A percentile compares a stretch with the other conserved stretches of the same genome.
phyloP scores from a whole-genome alignment of 2,329 filamentous ascomycete species.

The Cercospora sp. region DNA sequence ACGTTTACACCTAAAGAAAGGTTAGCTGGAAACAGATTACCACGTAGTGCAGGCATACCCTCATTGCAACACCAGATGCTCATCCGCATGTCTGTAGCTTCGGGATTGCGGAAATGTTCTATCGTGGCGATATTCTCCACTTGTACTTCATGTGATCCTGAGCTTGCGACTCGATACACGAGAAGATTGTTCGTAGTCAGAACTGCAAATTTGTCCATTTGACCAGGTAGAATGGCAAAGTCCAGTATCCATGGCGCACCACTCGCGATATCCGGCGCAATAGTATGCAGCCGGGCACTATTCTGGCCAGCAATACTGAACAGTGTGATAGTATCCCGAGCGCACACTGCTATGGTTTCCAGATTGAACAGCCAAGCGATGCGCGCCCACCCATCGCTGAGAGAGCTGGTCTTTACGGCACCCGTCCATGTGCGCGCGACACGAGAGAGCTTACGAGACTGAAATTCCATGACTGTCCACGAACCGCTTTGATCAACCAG shows the following conservation, averaged over 20 bases:
- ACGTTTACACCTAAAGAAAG: not conserved
- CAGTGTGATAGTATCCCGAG: conserved; percentile 45
- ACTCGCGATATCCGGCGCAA: conserved; percentile 33
- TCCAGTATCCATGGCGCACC: conserved; percentile 58
- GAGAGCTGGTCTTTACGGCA: conserved; percentile 33
- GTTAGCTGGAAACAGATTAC: conserved; percentile 2
- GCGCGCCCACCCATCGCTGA: conserved; percentile 53
- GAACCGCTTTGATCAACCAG: conserved; percentile 65
- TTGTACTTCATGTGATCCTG: conserved; percentile 13
- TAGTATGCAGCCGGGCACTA: conserved; percentile 31
- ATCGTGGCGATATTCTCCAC: conserved; percentile 49
- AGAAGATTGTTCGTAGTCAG: conserved; percentile 58
- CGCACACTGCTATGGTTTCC: conserved; percentile 56
- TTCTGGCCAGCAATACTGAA: conserved; percentile 36
- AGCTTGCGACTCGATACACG: conserved; percentile 35
- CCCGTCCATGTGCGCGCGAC: conserved; percentile 18
- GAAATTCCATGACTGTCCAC: conserved; percentile 69
- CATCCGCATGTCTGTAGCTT: conserved; percentile 54
- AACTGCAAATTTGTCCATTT: conserved; percentile 57
- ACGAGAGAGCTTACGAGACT: conserved; percentile 22
- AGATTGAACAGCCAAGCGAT: conserved; percentile 52
- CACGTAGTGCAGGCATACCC: conserved; percentile 32
- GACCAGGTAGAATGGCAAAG: conserved; percentile 51
- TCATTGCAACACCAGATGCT: conserved; percentile 35
- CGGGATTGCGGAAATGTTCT: conserved; percentile 56